phyloP scores from a whole-genome alignment of 2,329 filamentous ascomycete genomes.

The Hirsutella thompsonii region DNA sequence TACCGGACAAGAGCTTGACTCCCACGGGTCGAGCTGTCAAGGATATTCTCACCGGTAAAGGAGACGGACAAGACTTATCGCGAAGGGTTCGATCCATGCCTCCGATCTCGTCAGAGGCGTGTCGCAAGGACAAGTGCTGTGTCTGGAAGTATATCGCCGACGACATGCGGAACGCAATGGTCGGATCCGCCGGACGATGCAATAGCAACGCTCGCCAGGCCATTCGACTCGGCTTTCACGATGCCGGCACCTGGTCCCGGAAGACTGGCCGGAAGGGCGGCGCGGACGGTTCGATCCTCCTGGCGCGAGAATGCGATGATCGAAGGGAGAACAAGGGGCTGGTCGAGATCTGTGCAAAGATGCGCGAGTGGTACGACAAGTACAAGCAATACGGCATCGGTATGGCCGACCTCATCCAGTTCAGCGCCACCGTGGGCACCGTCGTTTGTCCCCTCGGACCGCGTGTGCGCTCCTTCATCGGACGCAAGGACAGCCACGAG shows the following conservation, averaged over 20 bases:
- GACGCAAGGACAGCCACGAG: conserved; percentile 28
- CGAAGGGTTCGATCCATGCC: not conserved
- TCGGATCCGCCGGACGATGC: conserved; percentile 20
- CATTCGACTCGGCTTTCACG: conserved; percentile 32
- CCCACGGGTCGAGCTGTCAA: conserved; percentile 18
- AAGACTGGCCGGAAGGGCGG: conserved; percentile 16
- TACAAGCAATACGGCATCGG: conserved; percentile 25
- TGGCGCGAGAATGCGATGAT: conserved; percentile 21
- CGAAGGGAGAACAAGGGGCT: conserved; percentile 31
- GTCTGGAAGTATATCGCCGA: conserved; percentile 26
- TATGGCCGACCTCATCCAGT: conserved; percentile 40
- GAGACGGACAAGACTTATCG: not conserved
- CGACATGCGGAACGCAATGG: conserved; percentile 22
- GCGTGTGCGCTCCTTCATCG: conserved; percentile 33
- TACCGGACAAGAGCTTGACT: conserved; percentile 14
- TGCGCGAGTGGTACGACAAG: conserved; percentile 23
- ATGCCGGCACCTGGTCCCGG: conserved; percentile 25
- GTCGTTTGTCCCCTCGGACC: conserved; percentile 29
- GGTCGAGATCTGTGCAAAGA: conserved; percentile 23
- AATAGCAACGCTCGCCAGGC: conserved; percentile 25
- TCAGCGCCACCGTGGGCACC: conserved; percentile 33
- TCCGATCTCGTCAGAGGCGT: conserved; percentile 6
- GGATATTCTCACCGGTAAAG: conserved; percentile 16
- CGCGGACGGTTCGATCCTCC: conserved; percentile 29
- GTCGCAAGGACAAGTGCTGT: conserved; percentile 24